phyloP scores from a whole-genome alignment of 768 basidiomycete species.

The Boletus rubescentipes region DNA sequence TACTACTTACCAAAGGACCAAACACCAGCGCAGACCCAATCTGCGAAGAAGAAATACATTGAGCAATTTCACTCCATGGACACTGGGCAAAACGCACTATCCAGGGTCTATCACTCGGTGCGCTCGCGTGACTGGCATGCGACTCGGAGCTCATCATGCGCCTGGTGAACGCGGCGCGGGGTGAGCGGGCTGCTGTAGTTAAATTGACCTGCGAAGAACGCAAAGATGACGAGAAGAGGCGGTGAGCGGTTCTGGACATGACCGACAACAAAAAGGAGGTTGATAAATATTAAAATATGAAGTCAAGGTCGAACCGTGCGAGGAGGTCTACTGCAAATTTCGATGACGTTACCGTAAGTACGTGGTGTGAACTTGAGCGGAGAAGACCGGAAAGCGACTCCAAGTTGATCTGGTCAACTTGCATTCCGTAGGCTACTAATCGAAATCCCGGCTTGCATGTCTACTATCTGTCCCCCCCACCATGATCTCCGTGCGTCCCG shows the following conservation, averaged over 20 bases:
- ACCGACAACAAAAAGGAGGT: not conserved
- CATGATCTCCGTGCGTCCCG: not conserved
- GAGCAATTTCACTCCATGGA: not conserved
- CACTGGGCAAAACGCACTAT: slow-evolving; percentile 23
- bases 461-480: not conserved
- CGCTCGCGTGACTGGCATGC: slow-evolving; percentile 18
- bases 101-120: slow-evolving; percentile 27
- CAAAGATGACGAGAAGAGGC: slow-evolving; percentile 15
- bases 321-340: slow-evolving; percentile 19
- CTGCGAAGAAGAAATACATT: slow-evolving; percentile 8
- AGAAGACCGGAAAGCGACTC: slow-evolving; percentile 22
- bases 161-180: slow-evolving; percentile 15
- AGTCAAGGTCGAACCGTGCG: slow-evolving; percentile 9
- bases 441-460: not conserved
- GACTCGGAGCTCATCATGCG: slow-evolving; percentile 30
- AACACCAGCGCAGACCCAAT: slow-evolving; percentile 34
- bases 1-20: slow-evolving; percentile 28
- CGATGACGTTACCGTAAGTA: slow-evolving; percentile 24
- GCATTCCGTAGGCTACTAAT: not conserved
- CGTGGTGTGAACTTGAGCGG: slow-evolving; percentile 29
- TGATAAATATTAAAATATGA: slow-evolving; percentile 12
- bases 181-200: slow-evolving; percentile 10
- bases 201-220: slow-evolving; percentile 15
- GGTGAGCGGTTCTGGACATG: slow-evolving; percentile 26
- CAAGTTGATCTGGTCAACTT: not conserved